Evolutionary conservation across 2,329 filamentous ascomycete genomes (phyloP).

Genomic region (Talaromyces funiculosus): DNA sequence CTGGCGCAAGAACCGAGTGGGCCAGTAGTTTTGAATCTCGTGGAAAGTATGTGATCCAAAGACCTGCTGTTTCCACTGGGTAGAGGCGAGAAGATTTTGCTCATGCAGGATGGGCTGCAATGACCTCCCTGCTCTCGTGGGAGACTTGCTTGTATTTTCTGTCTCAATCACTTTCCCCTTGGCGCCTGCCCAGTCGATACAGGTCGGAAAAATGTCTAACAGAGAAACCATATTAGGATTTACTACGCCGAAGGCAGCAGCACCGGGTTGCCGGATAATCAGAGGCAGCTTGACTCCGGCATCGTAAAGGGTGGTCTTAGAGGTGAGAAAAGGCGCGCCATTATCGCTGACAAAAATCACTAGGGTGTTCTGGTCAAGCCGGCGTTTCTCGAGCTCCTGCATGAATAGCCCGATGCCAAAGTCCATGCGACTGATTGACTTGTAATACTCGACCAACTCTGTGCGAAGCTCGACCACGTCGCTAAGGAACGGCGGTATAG

Average conservation of each 20-base stretch:
- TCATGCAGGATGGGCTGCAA: constrained; percentile 12
- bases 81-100: not conserved
- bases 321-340: constrained; percentile 48
- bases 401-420: constrained; percentile 31
- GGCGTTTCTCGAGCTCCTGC: constrained; percentile 23
- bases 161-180: constrained; percentile 30
- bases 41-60: constrained; percentile 51
- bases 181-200: constrained; percentile 37
- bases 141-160: too few species aligned
- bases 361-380: constrained; percentile 30
- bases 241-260: not conserved
- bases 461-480: constrained; percentile 37
- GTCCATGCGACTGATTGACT: constrained; percentile 38
- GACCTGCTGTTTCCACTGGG: constrained; percentile 24
- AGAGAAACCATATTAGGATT: constrained; percentile 45
- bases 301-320: constrained; percentile 49
- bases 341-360: constrained; percentile 48
- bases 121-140: constrained; percentile 24
- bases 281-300: constrained; percentile 43
- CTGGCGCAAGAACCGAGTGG: constrained; percentile 43
- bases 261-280: constrained; percentile 34
- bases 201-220: constrained; percentile 44
- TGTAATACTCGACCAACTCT: constrained; percentile 43
- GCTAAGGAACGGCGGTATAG: constrained; percentile 38
- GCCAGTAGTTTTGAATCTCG: constrained; percentile 48